A percentile compares a stretch with the other conserved stretches of the same genome.
phyloP scores from a whole-genome alignment of 768 basidiomycete species.

The Lanmaoa pseudosensibilis region DNA sequence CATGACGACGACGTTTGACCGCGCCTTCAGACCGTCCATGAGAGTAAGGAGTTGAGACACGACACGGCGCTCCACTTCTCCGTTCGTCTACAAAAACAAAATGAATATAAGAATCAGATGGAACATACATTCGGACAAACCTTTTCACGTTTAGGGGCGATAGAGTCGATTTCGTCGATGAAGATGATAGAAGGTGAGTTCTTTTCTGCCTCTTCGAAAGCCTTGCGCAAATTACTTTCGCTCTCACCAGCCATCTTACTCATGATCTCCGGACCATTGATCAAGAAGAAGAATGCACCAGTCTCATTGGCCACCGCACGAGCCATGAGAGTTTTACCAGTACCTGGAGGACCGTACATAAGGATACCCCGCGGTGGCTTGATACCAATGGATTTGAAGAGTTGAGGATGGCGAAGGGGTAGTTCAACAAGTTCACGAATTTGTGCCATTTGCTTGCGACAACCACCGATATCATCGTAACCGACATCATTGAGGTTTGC shows the following conservation, averaged over 20 bases:
- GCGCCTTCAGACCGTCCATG: slow-evolving; percentile 98
- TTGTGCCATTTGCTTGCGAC: slow-evolving; percentile 99
- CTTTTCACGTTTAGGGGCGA: slow-evolving; percentile 99
- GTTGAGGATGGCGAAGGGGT: slow-evolving; percentile 95
- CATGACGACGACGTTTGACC: slow-evolving; percentile 99
- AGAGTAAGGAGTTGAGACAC: slow-evolving; percentile 97
- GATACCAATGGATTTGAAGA: slow-evolving; percentile 99
- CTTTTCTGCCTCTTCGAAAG: slow-evolving; percentile 99
- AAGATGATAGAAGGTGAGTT: slow-evolving; percentile 99
- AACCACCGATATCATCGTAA: slow-evolving; percentile 99
- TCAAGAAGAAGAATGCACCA: slow-evolving; percentile 99
- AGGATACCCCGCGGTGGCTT: slow-evolving; percentile 99
- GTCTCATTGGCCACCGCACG: slow-evolving; percentile 99
- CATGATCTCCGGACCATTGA: slow-evolving; percentile 99
- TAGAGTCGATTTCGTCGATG: slow-evolving; percentile 99
- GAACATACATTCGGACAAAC: slow-evolving; percentile 37
- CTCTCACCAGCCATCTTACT: slow-evolving; percentile 99
- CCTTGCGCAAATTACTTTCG: slow-evolving; percentile 96
- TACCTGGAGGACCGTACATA: slow-evolving; percentile 98
- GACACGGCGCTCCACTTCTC: slow-evolving; percentile 99
- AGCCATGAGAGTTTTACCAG: slow-evolving; percentile 99
- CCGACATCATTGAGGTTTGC: slow-evolving; percentile 95
- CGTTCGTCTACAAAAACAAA: slow-evolving; percentile 73
- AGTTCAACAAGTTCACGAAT: slow-evolving; percentile 99
- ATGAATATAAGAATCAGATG: slow-evolving; percentile 6